Base-by-base conservation (phyloP, 1,139 yeast genomes). In the Protomyces gravidus region DNA sequence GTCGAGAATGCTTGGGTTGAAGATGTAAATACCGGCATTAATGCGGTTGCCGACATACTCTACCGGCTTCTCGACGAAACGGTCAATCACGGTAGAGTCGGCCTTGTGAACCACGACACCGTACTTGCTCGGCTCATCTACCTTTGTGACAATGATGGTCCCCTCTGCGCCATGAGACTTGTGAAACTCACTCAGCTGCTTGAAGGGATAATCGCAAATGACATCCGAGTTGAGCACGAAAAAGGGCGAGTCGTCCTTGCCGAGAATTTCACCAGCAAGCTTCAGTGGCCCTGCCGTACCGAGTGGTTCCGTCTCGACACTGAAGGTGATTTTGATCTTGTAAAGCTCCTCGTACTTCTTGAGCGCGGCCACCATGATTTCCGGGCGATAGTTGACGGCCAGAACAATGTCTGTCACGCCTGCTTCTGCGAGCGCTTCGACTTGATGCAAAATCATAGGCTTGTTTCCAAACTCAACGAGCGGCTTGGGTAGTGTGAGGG, bases 221-320 rank as follows among this genome's bases (percentile, higher is more conserved):
- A 94, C 96, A 75, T 94, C 99, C 50, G 97, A 89, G 84, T 94
- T 94, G 72, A 94, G 82, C 64, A 94, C 99, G 70, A 94, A 94
- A 79, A 94, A 89, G 67, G 99, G 99, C 63, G 95, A 78, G 75
- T 88, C 83, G 76, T 94, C 98, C 81, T 92, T 94, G 77, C 83
- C 86, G 75, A 92, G 82, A 63, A 92, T 85, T 67, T 86, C 81
- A 78, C 90, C 97, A 67, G 99, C 98, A 72, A 92, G 86, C 78
- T 90, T 92, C 74, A 92, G 82, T 65, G 99, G 99, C 74, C 99
- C 99, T 67, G 98, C 98, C 67, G 99, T 92, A 67, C 97, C 99
- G 74, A 94, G 82, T 64, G 98, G 98, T 79, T 94, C 99, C 73
- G 92, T 95, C 80, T 94, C 99, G 68, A 94, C 97, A 59, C 97